Evolutionary conservation across 202 grass and related monocot species (phyloP), one percentile per base, ranked within the genome.

Genomic region (Setaria viridis): DNA sequence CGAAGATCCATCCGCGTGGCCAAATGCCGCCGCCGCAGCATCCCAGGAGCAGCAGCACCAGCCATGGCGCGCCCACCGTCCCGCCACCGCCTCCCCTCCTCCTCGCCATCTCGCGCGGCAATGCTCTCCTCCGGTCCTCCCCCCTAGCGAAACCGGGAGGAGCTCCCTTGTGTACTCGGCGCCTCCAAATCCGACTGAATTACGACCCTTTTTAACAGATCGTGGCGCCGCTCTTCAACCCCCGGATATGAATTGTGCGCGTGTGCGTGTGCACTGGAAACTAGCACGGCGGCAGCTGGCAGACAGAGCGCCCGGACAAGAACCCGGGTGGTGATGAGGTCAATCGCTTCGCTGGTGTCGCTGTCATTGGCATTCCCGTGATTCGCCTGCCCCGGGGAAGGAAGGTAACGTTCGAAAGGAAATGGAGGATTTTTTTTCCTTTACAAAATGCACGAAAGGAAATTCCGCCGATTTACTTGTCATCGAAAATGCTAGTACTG

Each of bases 231-330:
- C 54, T 55, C 73, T 80, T 73, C 67, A 34, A 80, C 57, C 21
- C 14, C 41, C 39, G 39, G 49, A 6, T 33, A 65, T 80, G 70
- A 35, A 53, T 35, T 2, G 72, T 11, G 66, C 1, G 64, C 14
- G 30, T 20, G 64, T 16, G 30, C 15, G 25, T 16, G 72, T 39
- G 78, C 79, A 11, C 9, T 82, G 83, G 83, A 67, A 80, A 43
- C 75, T 73, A 83, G 79, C 74, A 7, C 11, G 15, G 72, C 56
- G 12, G 84, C 80, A 84, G 88, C 88, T 90, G 84, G 88, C 88
- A 80, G 11, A 41, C 79, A 59, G 73, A 50, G 71, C 54, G 70
- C 29, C 46, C 15, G 55, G 78, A 65, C 79, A 72, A 65, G 79
- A 82, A 83, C 57, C 64, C 32, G 63, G n/a, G 84, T 67, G n/a